These are phyloP conservation scores for Cercophora samala DNA, from an alignment of 495 filamentous ascomycete species.

Conservation along the genomic window DNA sequence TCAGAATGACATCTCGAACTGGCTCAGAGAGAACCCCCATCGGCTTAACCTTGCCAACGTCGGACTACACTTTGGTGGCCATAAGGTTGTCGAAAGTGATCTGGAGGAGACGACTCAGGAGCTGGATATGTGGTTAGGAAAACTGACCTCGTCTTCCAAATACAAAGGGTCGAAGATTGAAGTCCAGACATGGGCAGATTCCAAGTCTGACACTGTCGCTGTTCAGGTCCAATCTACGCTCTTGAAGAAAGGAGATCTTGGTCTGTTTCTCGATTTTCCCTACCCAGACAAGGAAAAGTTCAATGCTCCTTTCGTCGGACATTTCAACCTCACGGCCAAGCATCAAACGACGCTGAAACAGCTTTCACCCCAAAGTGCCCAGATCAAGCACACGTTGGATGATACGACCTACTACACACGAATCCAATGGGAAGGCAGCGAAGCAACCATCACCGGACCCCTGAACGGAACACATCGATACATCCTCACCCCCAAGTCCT, in stretches of 20 bases:
- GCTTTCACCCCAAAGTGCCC: constrained; percentile 31
- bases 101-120: constrained; percentile 41
- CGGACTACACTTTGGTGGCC: constrained; percentile 43
- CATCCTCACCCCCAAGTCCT: constrained; percentile 28
- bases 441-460: constrained; percentile 33
- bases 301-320: constrained; percentile 49
- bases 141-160: constrained; percentile 44
- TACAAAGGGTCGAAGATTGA: constrained; percentile 38
- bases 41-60: constrained; percentile 49
- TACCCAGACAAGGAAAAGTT: constrained; percentile 46
- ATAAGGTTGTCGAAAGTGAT: constrained; percentile 41
- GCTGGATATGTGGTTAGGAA: constrained; percentile 50
- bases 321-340: constrained; percentile 42
- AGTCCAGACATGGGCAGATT: constrained; percentile 47
- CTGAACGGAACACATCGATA: constrained; percentile 44
- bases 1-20: constrained; percentile 50
- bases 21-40: constrained; percentile 54
- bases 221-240: constrained; percentile 43
- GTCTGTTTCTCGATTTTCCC: constrained; percentile 53
- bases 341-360: constrained; percentile 40
- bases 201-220: constrained; percentile 46
- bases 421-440: constrained; percentile 38
- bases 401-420: constrained; percentile 44
- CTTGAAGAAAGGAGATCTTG: constrained; percentile 33
- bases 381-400: constrained; percentile 45